Evolutionary conservation across 768 basidiomycete species (phyloP).

Genomic region (Tricholoma sp.): DNA sequence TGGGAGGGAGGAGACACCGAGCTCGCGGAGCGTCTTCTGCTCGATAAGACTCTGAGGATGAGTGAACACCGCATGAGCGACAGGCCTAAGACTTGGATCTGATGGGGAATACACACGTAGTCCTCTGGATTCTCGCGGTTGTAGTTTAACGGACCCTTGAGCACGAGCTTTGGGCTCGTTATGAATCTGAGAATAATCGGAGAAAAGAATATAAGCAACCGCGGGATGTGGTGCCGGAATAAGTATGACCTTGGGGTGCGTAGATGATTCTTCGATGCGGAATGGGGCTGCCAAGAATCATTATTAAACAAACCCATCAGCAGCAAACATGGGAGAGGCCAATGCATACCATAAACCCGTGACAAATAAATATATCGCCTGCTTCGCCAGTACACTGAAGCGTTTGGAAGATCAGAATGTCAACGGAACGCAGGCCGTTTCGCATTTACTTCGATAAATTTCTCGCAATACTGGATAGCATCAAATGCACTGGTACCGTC

Average conservation of each 20-base stretch:
- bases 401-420: background rate
- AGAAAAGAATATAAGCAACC: background rate
- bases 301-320: background rate
- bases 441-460: background rate
- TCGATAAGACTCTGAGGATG: background rate
- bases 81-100: background rate
- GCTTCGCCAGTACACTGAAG: background rate
- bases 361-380: conserved; percentile 1
- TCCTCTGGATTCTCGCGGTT: conserved; percentile 1
- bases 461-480: background rate
- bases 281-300: background rate
- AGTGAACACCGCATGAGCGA: no score
- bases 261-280: conserved; percentile 3
- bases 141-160: conserved; percentile 1
- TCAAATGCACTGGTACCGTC: conserved; percentile 1
- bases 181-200: background rate
- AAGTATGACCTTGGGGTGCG: conserved; percentile 1
- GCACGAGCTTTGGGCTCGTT: conserved; percentile 2
- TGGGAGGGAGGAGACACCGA: conserved; percentile 4
- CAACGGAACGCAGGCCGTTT: background rate
- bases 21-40: background rate
- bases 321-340: background rate
- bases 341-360: conserved; percentile 3
- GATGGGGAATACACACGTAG: background rate
- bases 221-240: background rate